phyloP scores from a whole-genome alignment of 2,329 filamentous ascomycete species.

The Alternaria angustiovoidea region DNA sequence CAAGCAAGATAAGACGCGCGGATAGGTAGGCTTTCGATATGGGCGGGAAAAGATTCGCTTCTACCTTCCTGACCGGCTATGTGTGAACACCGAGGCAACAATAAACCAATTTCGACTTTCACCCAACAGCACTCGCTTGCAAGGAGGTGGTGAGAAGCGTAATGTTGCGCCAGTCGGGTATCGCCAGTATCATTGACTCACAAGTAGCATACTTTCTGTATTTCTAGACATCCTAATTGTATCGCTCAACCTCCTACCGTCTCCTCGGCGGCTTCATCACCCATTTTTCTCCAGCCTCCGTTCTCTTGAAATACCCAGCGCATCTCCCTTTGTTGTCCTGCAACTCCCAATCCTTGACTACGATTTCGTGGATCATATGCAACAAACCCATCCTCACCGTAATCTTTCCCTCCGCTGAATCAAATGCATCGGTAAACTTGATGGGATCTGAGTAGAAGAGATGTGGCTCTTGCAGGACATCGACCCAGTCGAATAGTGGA shows the following conservation, averaged over 20 bases:
- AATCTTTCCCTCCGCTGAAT: slow-evolving; percentile 9
- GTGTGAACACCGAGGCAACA: neutral
- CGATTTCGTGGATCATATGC: slow-evolving; percentile 15
- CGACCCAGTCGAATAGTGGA: neutral
- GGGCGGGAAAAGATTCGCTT: neutral
- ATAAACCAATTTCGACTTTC: neutral
- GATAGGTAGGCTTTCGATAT: neutral
- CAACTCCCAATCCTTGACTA: slow-evolving; percentile 12
- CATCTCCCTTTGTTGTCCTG: slow-evolving; percentile 15
- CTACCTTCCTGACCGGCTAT: neutral
- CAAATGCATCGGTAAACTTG: slow-evolving; percentile 16
- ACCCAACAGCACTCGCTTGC: neutral
- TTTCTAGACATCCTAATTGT: too few species aligned
- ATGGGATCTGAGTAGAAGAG: slow-evolving; percentile 23
- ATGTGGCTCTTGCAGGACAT: slow-evolving; percentile 18
- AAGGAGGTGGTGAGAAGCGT: neutral
- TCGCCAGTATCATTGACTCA: neutral
- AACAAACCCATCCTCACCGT: slow-evolving; percentile 20
- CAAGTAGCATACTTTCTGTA: neutral
- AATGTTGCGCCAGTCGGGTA: too few species aligned
- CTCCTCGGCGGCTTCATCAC: neutral
- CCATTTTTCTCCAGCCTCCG: slow-evolving; percentile 13
- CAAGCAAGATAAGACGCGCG: neutral
- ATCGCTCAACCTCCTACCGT: neutral
- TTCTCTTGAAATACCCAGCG: slow-evolving; percentile 14